phyloP scores from a whole-genome alignment of 441 rosid species.

The Croton setiger region DNA sequence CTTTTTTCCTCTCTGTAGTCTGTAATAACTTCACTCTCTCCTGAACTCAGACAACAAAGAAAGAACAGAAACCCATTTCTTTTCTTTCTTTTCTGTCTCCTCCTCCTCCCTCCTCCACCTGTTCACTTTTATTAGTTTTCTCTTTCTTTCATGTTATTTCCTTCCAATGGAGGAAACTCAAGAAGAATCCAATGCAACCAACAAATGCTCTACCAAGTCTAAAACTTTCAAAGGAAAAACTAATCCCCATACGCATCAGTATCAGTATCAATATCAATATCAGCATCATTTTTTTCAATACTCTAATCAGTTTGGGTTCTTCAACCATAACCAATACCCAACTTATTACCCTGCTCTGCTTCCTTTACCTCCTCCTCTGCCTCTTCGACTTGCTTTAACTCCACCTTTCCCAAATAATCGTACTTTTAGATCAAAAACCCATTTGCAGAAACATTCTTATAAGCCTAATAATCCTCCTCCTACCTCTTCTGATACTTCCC shows the following conservation, averaged over 20 bases:
- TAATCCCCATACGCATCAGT: constrained; percentile 35
- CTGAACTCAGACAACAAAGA: neutral
- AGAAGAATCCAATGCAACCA: constrained; percentile 45
- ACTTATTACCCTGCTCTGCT: constrained; percentile 67
- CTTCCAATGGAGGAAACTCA: constrained; percentile 63
- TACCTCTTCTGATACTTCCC: constrained; percentile 37
- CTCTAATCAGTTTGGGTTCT: constrained; percentile 43
- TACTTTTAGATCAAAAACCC: constrained; percentile 50
- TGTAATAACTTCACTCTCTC: constrained; percentile 8
- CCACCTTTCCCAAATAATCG: constrained; percentile 48
- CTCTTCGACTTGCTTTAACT: constrained; percentile 47
- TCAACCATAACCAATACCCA: constrained; percentile 39
- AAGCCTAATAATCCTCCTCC: constrained; percentile 36
- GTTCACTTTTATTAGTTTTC: constrained; percentile 1
- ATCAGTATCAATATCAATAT: constrained; percentile 29
- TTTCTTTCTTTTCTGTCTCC: constrained; percentile 16
- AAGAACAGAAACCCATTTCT: constrained; percentile 14
- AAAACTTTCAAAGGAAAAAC: constrained; percentile 37
- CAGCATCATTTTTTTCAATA: constrained; percentile 41
- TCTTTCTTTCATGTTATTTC: neutral
- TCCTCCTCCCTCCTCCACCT: neutral
- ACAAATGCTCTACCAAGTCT: constrained; percentile 47
- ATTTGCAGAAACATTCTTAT: constrained; percentile 43
- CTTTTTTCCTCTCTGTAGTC: neutral
- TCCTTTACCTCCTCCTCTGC: constrained; percentile 59